Conservation (phyloP, 2,329 filamentous ascomycete species). For the Clonostachys byssicola region DNA sequence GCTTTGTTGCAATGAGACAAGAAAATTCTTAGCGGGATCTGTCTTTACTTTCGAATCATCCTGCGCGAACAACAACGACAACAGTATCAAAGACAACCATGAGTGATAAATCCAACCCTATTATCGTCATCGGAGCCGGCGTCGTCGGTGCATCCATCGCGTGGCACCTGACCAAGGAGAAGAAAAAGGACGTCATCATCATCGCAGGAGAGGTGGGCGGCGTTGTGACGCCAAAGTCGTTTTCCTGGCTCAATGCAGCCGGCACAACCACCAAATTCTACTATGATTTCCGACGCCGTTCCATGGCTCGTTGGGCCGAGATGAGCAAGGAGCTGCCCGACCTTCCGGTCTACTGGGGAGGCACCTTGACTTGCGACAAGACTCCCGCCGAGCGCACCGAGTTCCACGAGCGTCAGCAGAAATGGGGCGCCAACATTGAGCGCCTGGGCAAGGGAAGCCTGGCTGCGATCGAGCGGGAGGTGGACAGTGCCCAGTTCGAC, state of each 20-base stretch:
- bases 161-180: constrained; percentile 16
- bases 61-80: too few relatives aligned
- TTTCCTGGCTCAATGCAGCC: constrained; percentile 23
- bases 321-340: constrained; percentile 13
- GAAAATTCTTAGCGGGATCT: too few relatives aligned
- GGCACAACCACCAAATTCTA: constrained; percentile 14
- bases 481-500: constrained; percentile 3
- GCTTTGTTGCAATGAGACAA: too few relatives aligned
- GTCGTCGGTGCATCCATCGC: constrained; percentile 22
- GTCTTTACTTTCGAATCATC: too few relatives aligned
- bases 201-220: constrained; percentile 18
- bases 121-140: constrained; percentile 16
- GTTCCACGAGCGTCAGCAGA: constrained; percentile 3
- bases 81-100: too few relatives aligned
- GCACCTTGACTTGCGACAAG: constrained; percentile 15
- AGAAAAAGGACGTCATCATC: constrained; percentile 14
- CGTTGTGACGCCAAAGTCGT: constrained; percentile 21
- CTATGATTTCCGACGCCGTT: constrained; percentile 19
- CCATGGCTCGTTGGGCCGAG: constrained; percentile 15
- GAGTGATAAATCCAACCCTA: too few relatives aligned
- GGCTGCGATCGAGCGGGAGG: constrained; percentile 9
- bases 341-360: constrained; percentile 14
- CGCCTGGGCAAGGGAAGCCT: constrained; percentile 11
- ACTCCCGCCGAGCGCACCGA: constrained; percentile 12
- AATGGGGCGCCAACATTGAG: constrained; percentile 19